Evolutionary conservation across 2,329 filamentous ascomycete genomes (phyloP).

Genomic region (Clarireedia monteithiana): DNA sequence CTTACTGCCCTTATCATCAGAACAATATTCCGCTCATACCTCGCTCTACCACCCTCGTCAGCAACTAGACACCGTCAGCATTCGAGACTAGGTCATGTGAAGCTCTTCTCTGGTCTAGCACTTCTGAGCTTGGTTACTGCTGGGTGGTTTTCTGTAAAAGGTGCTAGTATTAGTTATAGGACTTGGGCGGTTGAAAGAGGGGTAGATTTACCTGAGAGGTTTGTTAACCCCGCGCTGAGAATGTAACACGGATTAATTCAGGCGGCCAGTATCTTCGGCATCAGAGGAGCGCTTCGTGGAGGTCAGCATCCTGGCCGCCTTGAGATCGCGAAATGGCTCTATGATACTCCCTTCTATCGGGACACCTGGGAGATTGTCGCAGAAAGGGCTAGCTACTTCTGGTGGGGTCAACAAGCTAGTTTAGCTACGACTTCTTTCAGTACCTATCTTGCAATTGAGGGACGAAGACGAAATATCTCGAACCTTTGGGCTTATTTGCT

Average conservation of each 20-base stretch:
- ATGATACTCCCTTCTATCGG: constrained; percentile 23
- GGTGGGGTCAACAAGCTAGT: constrained; percentile 56
- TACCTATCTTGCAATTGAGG: constrained; percentile 50
- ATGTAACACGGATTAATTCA: constrained; percentile 10
- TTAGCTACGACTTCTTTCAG: constrained; percentile 47
- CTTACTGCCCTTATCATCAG: constrained; percentile 17
- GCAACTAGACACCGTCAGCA: constrained; percentile 30
- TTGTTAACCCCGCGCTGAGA: constrained; percentile 16
- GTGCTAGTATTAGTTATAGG: constrained; percentile 40
- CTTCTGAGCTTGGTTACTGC: constrained; percentile 37
- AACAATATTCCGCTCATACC: constrained; percentile 25
- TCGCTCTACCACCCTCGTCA: constrained; percentile 30
- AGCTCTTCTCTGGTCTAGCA: constrained; percentile 38
- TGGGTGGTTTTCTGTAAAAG: constrained; percentile 36
- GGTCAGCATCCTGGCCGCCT: constrained; percentile 27
- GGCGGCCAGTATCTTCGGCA: constrained; percentile 23
- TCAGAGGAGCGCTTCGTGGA: constrained; percentile 25
- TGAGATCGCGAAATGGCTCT: constrained; percentile 24
- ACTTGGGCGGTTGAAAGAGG: constrained; percentile 39
- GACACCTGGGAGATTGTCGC: constrained; percentile 43
- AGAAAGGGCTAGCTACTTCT: constrained; percentile 46
- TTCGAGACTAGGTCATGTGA: constrained; percentile 25
- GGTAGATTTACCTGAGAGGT: constrained; percentile 33
- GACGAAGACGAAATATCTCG: constrained; percentile 48
- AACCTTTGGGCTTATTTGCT: constrained; percentile 48